Percentiles rank a stretch among this genome's conserved stretches.
These are phyloP conservation scores for Trichoderma breve DNA, from an alignment of 2,329 filamentous ascomycete species.

Conservation along the genomic window DNA sequence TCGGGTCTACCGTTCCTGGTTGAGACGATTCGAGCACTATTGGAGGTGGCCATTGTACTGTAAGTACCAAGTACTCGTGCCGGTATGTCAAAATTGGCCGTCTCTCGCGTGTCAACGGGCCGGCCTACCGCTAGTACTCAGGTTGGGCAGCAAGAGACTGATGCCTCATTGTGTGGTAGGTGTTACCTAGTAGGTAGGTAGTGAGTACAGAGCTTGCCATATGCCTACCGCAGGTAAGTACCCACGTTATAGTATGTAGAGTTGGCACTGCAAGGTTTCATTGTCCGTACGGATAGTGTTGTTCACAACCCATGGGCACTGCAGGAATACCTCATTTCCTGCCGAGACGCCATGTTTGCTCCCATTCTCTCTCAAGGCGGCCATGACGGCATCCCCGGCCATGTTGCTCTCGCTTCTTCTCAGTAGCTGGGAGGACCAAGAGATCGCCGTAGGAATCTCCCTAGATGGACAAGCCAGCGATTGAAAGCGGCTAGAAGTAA, in stretches of 20 bases:
- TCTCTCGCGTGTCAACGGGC: conserved; percentile 5
- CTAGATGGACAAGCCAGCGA: not conserved
- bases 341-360: not conserved
- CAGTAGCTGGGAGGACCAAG: not conserved
- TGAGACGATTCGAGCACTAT: not conserved
- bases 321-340: not conserved
- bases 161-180: not conserved
- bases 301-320: not conserved
- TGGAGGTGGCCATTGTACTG: not conserved
- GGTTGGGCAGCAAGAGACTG: conserved; percentile 11
- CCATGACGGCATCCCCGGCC: not conserved
- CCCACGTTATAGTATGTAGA: not conserved
- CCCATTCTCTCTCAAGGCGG: not conserved
- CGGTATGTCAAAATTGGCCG: not conserved
- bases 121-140: not conserved
- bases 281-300: not conserved
- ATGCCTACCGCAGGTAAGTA: not conserved
- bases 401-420: conserved; percentile 6
- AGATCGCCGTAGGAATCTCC: not conserved
- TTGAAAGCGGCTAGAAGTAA: not conserved
- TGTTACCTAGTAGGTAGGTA: not conserved
- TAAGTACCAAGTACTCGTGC: not conserved
- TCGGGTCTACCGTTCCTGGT: not conserved
- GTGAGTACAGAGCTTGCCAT: not conserved
- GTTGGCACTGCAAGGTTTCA: not conserved